These are phyloP conservation scores for Picochlorum costavermella DNA, from an alignment of 139 green algal genomes.

Conservation along the genomic window DNA sequence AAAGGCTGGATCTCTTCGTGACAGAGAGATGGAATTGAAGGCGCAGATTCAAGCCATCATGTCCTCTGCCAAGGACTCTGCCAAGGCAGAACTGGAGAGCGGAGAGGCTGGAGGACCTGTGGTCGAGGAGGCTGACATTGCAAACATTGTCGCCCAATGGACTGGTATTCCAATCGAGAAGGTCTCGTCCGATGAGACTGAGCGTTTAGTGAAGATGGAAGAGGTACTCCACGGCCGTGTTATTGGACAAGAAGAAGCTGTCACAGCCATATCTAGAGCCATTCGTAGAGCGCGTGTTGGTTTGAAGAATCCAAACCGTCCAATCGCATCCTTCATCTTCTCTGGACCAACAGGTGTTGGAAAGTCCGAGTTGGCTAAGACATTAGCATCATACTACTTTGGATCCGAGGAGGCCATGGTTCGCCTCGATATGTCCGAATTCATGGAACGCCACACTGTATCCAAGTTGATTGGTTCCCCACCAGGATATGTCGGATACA, in stretches of 20 bases:
- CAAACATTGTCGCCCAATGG: conserved; percentile 93
- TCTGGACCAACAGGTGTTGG: conserved; percentile 79
- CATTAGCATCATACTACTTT: conserved; percentile 97
- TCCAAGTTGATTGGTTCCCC: conserved; percentile 98
- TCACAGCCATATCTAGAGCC: conserved; percentile 79
- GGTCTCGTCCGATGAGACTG: conserved; percentile 84
- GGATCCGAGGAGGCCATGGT: conserved; percentile 95
- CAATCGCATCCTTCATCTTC: conserved; percentile 98
- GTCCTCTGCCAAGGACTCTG: conserved; percentile 12
- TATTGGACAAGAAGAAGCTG: conserved; percentile 95
- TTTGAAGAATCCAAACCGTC: conserved; percentile 97
- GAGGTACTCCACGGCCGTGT: conserved; percentile 87
- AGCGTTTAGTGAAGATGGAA: conserved; percentile 98
- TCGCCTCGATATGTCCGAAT: conserved; percentile 98
- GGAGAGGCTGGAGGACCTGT: conserved; percentile 58
- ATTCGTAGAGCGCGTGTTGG: conserved; percentile 92
- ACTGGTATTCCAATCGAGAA: conserved; percentile 83
- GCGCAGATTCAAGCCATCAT: conserved; percentile 82
- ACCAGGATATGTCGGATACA: conserved; percentile 98
- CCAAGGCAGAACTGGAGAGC: conserved; percentile 63
- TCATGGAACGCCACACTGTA: conserved; percentile 99
- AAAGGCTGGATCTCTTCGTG: conserved; percentile 88
- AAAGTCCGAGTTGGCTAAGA: conserved; percentile 99
- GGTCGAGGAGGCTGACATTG: conserved; percentile 90
- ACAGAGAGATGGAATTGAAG: conserved; percentile 97